Evolutionary conservation across 148 eudicot species (phyloP).

Genomic region (Vaccinium myrtillus): DNA sequence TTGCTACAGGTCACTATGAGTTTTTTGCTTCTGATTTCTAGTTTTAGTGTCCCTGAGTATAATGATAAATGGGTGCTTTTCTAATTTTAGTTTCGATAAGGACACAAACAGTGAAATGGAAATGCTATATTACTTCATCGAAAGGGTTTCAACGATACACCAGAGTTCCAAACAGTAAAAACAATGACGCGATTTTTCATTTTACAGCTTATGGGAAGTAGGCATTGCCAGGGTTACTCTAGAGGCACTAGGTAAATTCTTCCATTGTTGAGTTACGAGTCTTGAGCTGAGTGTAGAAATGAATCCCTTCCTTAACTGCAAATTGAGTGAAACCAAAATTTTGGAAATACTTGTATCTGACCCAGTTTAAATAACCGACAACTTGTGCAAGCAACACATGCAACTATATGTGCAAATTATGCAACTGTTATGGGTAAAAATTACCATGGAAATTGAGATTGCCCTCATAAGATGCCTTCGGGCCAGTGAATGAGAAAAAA

Average conservation of each 20-base stretch:
- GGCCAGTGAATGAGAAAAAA: slow-evolving; percentile 74
- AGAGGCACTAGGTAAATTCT: slow-evolving; percentile 67
- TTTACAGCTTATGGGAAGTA: slow-evolving; percentile 75
- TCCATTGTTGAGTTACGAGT: slow-evolving; percentile 95
- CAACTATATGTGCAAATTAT: too few species aligned
- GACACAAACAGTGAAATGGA: background rate
- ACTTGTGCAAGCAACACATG: background rate
- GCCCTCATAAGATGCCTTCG: slow-evolving; percentile 43
- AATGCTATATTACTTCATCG: too few species aligned
- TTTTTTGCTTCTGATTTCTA: background rate
- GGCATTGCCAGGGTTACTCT: slow-evolving; percentile 94
- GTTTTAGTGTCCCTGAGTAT: background rate
- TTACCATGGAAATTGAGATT: slow-evolving; percentile 61
- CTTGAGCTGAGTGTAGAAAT: slow-evolving; percentile 85
- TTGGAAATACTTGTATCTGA: slow-evolving; percentile 6
- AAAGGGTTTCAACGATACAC: background rate
- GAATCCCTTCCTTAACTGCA: slow-evolving; percentile 66
- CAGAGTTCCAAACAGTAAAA: background rate
- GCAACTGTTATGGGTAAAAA: too few species aligned
- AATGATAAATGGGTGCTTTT: background rate
- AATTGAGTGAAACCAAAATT: background rate
- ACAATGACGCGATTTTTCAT: background rate
- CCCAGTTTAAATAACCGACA: background rate
- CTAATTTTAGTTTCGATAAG: background rate
- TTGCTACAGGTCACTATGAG: background rate